phyloP scores from a whole-genome alignment of 768 basidiomycete species.

The Polyporus arcularius region DNA sequence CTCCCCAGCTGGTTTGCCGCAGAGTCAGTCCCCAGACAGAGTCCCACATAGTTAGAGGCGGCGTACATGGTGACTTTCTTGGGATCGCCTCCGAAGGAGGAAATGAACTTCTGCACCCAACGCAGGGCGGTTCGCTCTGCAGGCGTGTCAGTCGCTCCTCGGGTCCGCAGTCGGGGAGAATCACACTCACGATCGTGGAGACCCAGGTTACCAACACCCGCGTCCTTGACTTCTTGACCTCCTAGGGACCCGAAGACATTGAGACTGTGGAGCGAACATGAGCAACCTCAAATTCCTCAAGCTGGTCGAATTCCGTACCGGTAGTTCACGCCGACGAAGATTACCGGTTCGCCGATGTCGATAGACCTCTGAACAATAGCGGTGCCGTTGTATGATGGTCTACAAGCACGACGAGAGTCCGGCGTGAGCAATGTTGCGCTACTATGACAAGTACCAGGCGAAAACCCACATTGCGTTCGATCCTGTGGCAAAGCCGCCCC shows the following conservation, averaged over 20 bases:
- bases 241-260: slow-evolving; percentile 41
- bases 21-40: no score
- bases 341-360: slow-evolving; percentile 43
- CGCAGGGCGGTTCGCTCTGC: slow-evolving; percentile 40
- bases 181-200: slow-evolving; percentile 42
- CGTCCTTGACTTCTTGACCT: slow-evolving; percentile 38
- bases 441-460: no score
- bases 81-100: slow-evolving; percentile 45
- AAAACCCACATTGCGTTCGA: slow-evolving; percentile 4
- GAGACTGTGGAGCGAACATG: not conserved
- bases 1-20: slow-evolving; percentile 23
- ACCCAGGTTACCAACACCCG: slow-evolving; percentile 46
- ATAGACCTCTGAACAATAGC: slow-evolving; percentile 49
- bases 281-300: no score
- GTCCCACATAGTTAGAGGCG: no score
- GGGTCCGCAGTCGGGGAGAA: not conserved
- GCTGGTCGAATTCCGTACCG: slow-evolving; percentile 7
- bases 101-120: slow-evolving; percentile 43
- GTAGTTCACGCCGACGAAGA: slow-evolving; percentile 58
- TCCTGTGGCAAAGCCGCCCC: slow-evolving; percentile 7
- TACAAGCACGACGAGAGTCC: slow-evolving; percentile 13
- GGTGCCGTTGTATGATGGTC: slow-evolving; percentile 35
- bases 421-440: no score
- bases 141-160: not conserved
- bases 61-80: slow-evolving; percentile 42